Conservation (phyloP, 768 basidiomycete species). For the Boletales sp. region DNA sequence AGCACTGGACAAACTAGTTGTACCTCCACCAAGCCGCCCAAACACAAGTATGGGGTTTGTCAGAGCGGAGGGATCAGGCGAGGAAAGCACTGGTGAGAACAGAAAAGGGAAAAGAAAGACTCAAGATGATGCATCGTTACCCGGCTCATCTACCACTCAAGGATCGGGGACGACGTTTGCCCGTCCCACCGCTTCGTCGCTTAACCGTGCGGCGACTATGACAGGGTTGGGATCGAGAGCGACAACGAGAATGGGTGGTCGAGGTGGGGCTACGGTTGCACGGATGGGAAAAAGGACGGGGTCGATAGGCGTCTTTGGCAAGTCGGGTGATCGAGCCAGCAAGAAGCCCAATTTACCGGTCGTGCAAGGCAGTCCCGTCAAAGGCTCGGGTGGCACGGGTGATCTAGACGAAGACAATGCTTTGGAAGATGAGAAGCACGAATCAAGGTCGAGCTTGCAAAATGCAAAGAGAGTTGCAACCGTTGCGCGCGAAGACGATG, state of each 20-base stretch:
- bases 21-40: slow-evolving; percentile 62
- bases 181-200: slow-evolving; percentile 29
- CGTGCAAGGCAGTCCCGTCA: slow-evolving; percentile 46
- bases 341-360: slow-evolving; percentile 43
- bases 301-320: slow-evolving; percentile 20
- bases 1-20: slow-evolving; percentile 67
- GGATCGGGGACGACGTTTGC: slow-evolving; percentile 15
- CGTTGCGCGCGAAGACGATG: slow-evolving; percentile 1
- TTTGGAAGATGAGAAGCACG: background rate
- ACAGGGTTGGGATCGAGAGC: slow-evolving; percentile 5
- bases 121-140: slow-evolving; percentile 21
- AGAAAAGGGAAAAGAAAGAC: slow-evolving; percentile 17
- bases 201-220: slow-evolving; percentile 24
- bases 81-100: slow-evolving; percentile 2
- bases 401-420: background rate
- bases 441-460: background rate
- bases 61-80: slow-evolving; percentile 13
- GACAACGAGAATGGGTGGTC: slow-evolving; percentile 2
- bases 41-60: slow-evolving; percentile 72
- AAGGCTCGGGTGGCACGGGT: slow-evolving; percentile 25
- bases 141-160: slow-evolving; percentile 1
- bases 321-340: slow-evolving; percentile 32
- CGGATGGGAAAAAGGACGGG: slow-evolving; percentile 8
- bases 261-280: background rate
- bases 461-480: background rate